Conservation (phyloP, 148 eudicot genomes). For the Arbutus unedo region DNA sequence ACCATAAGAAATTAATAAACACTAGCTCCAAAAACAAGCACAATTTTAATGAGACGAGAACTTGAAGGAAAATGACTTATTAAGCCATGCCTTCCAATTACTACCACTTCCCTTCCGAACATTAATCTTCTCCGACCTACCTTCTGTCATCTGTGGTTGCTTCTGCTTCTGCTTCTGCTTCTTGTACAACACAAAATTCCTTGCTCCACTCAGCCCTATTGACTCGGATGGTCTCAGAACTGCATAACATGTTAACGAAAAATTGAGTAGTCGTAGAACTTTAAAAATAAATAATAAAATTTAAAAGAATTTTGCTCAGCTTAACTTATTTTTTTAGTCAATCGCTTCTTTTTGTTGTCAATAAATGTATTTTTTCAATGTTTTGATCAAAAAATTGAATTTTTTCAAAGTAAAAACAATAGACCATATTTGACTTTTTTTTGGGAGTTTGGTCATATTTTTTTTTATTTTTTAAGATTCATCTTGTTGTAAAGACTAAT, state of each 20-base stretch:
- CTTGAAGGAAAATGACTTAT: constrained; percentile 34
- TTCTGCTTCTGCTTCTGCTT: too few relatives aligned
- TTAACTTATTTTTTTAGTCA: too few relatives aligned
- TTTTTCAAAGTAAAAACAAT: too few relatives aligned
- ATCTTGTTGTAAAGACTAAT: too few relatives aligned
- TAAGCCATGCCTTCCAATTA: constrained; percentile 49
- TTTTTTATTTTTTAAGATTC: too few relatives aligned
- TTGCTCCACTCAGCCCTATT: constrained; percentile 47
- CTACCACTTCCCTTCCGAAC: constrained; percentile 11
- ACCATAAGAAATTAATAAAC: not conserved
- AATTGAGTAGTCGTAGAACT: not conserved
- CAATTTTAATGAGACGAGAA: constrained; percentile 8
- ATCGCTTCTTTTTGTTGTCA: too few relatives aligned
- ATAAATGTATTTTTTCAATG: too few relatives aligned
- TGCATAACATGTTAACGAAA: not conserved
- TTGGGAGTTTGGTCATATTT: too few relatives aligned
- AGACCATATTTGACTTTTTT: too few relatives aligned
- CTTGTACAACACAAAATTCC: constrained; percentile 55
- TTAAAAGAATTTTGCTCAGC: too few relatives aligned
- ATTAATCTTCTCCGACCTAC: constrained; percentile 14
- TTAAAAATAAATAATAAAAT: too few relatives aligned
- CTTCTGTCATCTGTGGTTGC: constrained; percentile 29
- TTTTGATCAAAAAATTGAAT: too few relatives aligned
- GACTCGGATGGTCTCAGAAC: constrained; percentile 41
- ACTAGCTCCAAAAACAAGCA: not conserved